Evolutionary conservation across 2,329 filamentous ascomycete genomes (phyloP).

Genomic region (Thielaviopsis populi): DNA sequence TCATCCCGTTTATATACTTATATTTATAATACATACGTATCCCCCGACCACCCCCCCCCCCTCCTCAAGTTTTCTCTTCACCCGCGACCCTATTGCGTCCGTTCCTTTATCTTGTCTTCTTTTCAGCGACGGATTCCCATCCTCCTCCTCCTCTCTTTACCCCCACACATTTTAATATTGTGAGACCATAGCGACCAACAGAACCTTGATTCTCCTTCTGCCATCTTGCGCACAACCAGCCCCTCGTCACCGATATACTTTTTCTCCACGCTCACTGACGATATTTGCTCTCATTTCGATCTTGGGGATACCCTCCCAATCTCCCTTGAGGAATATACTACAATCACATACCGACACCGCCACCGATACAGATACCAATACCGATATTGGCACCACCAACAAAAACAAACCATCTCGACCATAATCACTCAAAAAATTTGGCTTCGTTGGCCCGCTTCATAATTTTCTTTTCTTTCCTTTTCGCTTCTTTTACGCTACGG

Average conservation of each 20-base stretch:
- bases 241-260: background rate
- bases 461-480: background rate
- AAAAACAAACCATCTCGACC: background rate
- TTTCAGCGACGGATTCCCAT: background rate
- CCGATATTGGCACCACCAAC: background rate
- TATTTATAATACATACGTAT: background rate
- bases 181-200: slow-evolving; percentile 1
- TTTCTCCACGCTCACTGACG: background rate
- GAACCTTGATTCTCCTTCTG: background rate
- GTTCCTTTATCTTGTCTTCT: background rate
- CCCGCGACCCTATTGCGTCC: background rate
- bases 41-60: too few species aligned
- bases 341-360: background rate
- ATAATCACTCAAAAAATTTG: background rate
- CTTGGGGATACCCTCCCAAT: background rate
- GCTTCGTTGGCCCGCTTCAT: background rate
- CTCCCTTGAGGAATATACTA: background rate
- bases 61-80: background rate
- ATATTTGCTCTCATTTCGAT: background rate
- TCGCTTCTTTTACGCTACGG: background rate
- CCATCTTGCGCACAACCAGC: background rate
- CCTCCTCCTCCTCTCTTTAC: background rate
- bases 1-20: background rate
- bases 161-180: background rate
- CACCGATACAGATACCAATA: background rate